Percentiles rank a stretch among this genome's conserved stretches.
Conservation (phyloP, 768 basidiomycete species). For the Boletus bicolor region DNA sequence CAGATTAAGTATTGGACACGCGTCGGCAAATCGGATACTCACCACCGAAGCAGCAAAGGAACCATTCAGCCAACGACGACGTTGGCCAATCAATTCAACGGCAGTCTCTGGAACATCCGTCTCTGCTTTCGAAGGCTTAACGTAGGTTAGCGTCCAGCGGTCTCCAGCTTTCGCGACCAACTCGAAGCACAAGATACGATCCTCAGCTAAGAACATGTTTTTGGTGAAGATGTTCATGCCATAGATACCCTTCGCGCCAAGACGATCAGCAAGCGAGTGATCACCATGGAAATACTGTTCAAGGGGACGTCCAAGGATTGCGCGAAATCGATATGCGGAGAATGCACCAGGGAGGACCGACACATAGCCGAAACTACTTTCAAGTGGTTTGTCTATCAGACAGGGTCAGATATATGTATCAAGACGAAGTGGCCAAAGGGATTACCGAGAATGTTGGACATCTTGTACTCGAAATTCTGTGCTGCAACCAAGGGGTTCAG, state of each 20-base stretch:
- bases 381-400: constrained; percentile 78
- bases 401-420: constrained; percentile 6
- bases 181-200: constrained; percentile 97
- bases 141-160: constrained; percentile 84
- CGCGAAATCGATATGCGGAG: constrained; percentile 92
- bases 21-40: constrained; percentile 30
- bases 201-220: constrained; percentile 89
- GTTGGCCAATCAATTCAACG: constrained; percentile 89
- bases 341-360: constrained; percentile 96
- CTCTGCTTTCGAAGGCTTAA: constrained; percentile 94
- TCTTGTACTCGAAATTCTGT: constrained; percentile 98
- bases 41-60: constrained; percentile 92
- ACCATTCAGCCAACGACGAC: constrained; percentile 95
- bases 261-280: constrained; percentile 84
- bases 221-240: constrained; percentile 98
- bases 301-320: constrained; percentile 83
- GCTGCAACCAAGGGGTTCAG: constrained; percentile 91
- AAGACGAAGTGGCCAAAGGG: background rate
- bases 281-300: constrained; percentile 89
- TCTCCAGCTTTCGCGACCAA: constrained; percentile 88
- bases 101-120: constrained; percentile 96
- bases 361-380: constrained; percentile 94
- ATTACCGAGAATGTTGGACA: constrained; percentile 91
- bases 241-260: constrained; percentile 90
- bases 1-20: background rate